Conservation (phyloP, 768 basidiomycete genomes). For the Amanita muscaria region DNA sequence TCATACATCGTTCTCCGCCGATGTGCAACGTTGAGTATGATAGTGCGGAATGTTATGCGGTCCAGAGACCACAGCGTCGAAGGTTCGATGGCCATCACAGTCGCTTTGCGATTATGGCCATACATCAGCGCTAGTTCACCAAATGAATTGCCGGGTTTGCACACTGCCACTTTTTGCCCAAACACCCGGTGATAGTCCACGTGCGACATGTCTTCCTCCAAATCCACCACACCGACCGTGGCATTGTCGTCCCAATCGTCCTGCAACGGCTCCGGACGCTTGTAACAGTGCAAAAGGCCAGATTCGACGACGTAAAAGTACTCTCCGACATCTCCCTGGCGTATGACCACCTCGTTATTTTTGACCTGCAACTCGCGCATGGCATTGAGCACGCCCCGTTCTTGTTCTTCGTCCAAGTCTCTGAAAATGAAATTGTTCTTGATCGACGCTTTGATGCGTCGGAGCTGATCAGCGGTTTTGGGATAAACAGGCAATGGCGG, state of each 20-base stretch:
- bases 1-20: conserved; percentile 94
- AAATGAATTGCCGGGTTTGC: conserved; percentile 78
- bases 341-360: conserved; percentile 82
- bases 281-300: conserved; percentile 79
- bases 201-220: conserved; percentile 49
- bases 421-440: conserved; percentile 89
- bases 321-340: conserved; percentile 95
- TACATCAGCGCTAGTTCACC: conserved; percentile 99
- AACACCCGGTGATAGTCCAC: conserved; percentile 61
- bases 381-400: conserved; percentile 84
- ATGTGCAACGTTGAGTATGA: conserved; percentile 89
- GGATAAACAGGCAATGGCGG: conserved; percentile 66
- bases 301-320: conserved; percentile 96
- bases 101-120: conserved; percentile 91
- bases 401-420: conserved; percentile 94
- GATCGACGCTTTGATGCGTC: conserved; percentile 82
- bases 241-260: conserved; percentile 44
- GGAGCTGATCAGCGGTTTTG: conserved; percentile 79
- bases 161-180: conserved; percentile 79
- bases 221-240: conserved; percentile 27
- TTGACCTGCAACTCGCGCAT: conserved; percentile 81
- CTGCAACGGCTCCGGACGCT: conserved; percentile 57
- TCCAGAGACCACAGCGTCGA: conserved; percentile 93
- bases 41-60: conserved; percentile 96
- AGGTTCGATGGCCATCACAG: conserved; percentile 75